phyloP scores from a whole-genome alignment of 2,329 filamentous ascomycete genomes.

The Penicillium italicum region DNA sequence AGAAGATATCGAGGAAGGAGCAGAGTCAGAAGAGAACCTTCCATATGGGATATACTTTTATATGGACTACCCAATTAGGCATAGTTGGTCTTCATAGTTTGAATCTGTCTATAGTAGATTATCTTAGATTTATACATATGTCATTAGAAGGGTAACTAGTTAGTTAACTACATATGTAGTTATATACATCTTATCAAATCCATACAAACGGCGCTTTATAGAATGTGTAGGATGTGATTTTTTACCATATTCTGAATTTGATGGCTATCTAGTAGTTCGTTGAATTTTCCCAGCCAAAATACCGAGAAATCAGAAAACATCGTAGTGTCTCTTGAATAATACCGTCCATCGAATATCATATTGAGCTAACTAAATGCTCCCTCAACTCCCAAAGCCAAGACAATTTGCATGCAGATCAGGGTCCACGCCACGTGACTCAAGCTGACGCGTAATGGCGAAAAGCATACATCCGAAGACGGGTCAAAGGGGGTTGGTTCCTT shows the following conservation, averaged over 20 bases:
- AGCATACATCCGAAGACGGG: neutral
- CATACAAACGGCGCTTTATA: neutral
- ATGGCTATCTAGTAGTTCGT: neutral
- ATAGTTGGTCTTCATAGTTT: too few relatives aligned
- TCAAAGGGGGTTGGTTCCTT: neutral
- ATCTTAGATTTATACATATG: too few relatives aligned
- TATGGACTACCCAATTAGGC: neutral
- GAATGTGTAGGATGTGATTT: neutral
- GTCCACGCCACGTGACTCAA: neutral
- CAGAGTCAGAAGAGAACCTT: neutral
- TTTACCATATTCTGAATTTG: neutral
- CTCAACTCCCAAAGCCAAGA: neutral
- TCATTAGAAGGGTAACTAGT: too few relatives aligned
- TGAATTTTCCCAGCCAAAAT: neutral
- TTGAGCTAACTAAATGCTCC: neutral
- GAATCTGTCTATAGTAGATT: too few relatives aligned
- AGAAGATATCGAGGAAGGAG: neutral
- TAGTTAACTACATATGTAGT: too few relatives aligned
- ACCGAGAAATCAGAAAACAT: neutral
- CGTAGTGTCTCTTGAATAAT: neutral
- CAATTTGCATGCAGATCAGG: slow-evolving; percentile 1
- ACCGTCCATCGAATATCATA: neutral
- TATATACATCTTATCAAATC: neutral
- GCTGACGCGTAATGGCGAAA: neutral
- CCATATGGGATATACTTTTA: neutral